Conservation (phyloP, 306 rosid species). For the Pterocarpus santalinus region DNA sequence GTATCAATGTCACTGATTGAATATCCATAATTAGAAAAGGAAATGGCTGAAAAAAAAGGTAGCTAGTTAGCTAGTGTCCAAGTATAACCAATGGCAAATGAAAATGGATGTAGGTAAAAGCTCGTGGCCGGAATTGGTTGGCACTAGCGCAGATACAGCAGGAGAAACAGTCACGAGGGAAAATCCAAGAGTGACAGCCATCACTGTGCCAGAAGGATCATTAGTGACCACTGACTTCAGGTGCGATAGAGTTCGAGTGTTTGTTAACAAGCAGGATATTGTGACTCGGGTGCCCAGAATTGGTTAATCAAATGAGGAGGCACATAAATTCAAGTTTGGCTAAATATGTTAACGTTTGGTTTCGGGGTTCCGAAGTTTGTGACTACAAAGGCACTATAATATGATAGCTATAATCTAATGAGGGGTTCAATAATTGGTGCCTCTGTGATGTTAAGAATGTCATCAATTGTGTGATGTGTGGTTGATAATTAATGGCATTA, state of each 20-base stretch:
- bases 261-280: conserved; percentile 43
- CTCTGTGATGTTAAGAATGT: not conserved
- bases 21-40: too few species aligned
- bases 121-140: conserved; percentile 70
- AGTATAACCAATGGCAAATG: not conserved
- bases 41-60: too few species aligned
- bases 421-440: not conserved
- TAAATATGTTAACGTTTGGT: not conserved
- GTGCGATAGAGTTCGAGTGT: conserved; percentile 66
- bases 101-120: conserved; percentile 52
- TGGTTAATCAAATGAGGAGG: conserved; percentile 42
- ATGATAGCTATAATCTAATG: not conserved
- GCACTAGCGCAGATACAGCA: conserved; percentile 55
- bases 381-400: not conserved
- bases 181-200: conserved; percentile 51
- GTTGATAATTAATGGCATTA: not conserved
- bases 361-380: not conserved
- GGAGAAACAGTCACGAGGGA: conserved; percentile 48
- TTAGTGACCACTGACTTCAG: conserved; percentile 51
- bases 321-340: not conserved
- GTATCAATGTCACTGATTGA: not conserved
- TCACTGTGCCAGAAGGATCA: conserved; percentile 52
- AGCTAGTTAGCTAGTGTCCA: too few species aligned
- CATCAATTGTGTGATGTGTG: not conserved
- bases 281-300: conserved; percentile 57